Base-by-base conservation (phyloP, 2,329 filamentous ascomycete species). In the Diaporthe vexans region DNA sequence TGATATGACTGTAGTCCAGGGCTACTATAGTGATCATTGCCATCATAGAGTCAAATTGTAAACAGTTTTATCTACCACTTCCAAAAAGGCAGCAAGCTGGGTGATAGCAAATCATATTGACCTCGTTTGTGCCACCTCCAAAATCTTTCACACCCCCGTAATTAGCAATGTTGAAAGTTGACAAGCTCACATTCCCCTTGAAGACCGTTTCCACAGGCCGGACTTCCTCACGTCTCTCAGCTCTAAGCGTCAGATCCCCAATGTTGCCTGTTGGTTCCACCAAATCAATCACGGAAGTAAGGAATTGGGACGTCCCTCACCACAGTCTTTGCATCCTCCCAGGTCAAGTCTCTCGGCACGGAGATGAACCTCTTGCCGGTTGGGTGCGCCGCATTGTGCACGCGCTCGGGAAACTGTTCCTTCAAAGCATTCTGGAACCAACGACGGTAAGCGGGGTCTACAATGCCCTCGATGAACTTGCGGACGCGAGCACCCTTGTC, bases 361-460 rank as follows among this genome's bases (percentile, higher is more conserved):
- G 59, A 24, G 9, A 75, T 33, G 26, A 21, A 56, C 4, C 65
- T 58, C 33, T 11, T 40, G 17, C 37, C 37, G 13, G 26, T 24
- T 19, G 46, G 40, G 13, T 29, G 68, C 2, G 43, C 19, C 19
- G 40, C 48, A 43, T 33, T 19, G 51, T 19, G 21, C 7, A 61
- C 37, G 24, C 52, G 74, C 10, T 37, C 46, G 10, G 72, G 77
- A 6, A 79, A 67, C 5, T 67, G 24, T 2, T 46, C 19, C 3
- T 71, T 73, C n/a, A 81, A 72, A 11, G 74, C 75, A 43, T 76
- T 65, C 56, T 81, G 79, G 8, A 80, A 57, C 65, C 78, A 77
- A 9, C 43, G 72, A 7, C 76, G 76, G 33, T 77, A 58, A 24
- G 71, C 75, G 1, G 61, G 54, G 54, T 77, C 71, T 21, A 76